Base-by-base conservation (phyloP, 306 rosid genomes). In the Castanopsis chinensis region DNA sequence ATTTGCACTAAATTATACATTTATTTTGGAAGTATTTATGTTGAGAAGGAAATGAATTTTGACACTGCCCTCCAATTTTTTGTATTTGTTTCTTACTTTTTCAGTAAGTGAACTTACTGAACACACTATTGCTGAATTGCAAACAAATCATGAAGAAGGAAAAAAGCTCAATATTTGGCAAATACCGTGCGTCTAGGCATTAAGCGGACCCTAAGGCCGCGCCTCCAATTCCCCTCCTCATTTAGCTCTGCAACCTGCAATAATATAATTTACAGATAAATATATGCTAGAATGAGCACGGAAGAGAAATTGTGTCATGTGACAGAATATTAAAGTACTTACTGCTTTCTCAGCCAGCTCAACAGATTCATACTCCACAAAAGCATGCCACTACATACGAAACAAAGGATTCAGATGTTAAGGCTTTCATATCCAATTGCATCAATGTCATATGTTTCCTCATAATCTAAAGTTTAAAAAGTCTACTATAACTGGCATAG, bases 331-430 rank as follows among this genome's bases (percentile, higher is more conserved):
- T 68, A 15, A 64, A 76, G 51, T 78, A 89, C 98, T 93, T 81
- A 95, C 99, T 60, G 99, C 98, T 83, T 86, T 95, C 91, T 95
- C 99, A 23, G 98, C 99, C 84, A 92, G 83, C 86, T 91, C 99
- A 71, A 90, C 90, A 56, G 98, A 90, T 77, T 90, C 97, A 83
- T 93, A 95, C 86, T 95, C 99, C 73, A 95, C 98, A 84, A 95
- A 95, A 74, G 99, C 99, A 85, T 95, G 99, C 91, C 93, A 89
- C 99, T 95, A 87, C 53, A 81, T 77, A 88, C 76, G 83, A 83
- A 78, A 71, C 55, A 83, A 11, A 28, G 74, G 41, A 41, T 37
- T 51, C 6, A 21, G 15, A 23, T 25, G 65, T 88, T 78, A 87
- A 41, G 45, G 90, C 79, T 73, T 64, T 71, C 53, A 37, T 58